phyloP scores from a whole-genome alignment of 176 grass and related monocot species.

The Eragrostis nindensis region DNA sequence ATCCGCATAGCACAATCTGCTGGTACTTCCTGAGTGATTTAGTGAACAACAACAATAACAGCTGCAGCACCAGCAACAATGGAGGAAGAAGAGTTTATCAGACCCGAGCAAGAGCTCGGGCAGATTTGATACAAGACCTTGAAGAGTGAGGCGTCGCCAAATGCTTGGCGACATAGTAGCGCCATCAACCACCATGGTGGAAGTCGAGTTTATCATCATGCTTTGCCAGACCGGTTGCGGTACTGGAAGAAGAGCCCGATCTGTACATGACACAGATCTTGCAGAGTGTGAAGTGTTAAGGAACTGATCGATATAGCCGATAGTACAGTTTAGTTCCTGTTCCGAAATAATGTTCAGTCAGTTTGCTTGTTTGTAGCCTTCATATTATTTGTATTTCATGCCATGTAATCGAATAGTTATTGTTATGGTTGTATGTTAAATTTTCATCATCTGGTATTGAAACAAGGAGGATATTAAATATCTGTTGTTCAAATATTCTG shows the following conservation, averaged over 20 bases:
- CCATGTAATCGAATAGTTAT: constrained; percentile 29
- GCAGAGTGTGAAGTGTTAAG: constrained; percentile 22
- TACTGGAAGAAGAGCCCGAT: constrained; percentile 2
- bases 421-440: constrained; percentile 20
- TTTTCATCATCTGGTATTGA: constrained; percentile 38
- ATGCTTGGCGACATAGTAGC: constrained; percentile 31
- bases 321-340: constrained; percentile 31
- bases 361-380: constrained; percentile 25
- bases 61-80: constrained; percentile 5
- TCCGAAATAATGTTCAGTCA: constrained; percentile 31
- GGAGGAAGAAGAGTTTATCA: constrained; percentile 54
- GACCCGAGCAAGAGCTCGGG: constrained; percentile 53
- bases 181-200: constrained; percentile 15
- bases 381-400: constrained; percentile 30
- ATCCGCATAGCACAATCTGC: constrained; percentile 48
- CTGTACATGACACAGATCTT: constrained; percentile 1
- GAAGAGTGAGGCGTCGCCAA: constrained; percentile 40
- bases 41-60: constrained; percentile 38
- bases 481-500: constrained; percentile 23
- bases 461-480: constrained; percentile 32
- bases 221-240: neutral
- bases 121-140: constrained; percentile 33
- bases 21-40: constrained; percentile 60
- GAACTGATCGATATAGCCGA: constrained; percentile 12
- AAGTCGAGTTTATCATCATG: constrained; percentile 1